Evolutionary conservation across 1,284 basidiomycete genomes (phyloP).

Genomic region (Cutaneotrichosporon cyanovorans): DNA sequence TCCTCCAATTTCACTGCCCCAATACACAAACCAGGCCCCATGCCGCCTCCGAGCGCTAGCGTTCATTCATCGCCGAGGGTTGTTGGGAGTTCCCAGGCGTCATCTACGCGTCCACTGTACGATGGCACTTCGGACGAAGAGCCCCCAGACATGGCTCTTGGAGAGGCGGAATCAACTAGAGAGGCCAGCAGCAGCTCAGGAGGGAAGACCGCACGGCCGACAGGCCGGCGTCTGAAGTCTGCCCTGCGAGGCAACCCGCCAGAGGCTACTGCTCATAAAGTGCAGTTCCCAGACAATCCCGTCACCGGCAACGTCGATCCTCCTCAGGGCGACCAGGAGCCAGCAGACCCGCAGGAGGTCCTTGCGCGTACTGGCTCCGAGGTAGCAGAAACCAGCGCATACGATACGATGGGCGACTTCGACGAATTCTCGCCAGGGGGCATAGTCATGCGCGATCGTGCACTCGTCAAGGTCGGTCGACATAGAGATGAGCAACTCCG

Average conservation of each 20-base stretch:
- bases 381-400: conserved; percentile 35
- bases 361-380: conserved; percentile 32
- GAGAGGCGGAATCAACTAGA: background rate
- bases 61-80: background rate
- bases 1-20: conserved; percentile 6
- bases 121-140: conserved; percentile 11
- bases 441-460: conserved; percentile 40
- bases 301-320: too few species aligned
- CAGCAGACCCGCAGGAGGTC: conserved; percentile 34
- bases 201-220: background rate
- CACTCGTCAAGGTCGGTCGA: conserved; percentile 40
- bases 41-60: conserved; percentile 2
- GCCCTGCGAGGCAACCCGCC: conserved; percentile 1
- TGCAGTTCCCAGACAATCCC: background rate
- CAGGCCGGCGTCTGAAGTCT: conserved; percentile 6
- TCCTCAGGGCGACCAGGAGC: conserved; percentile 23
- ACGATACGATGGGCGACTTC: conserved; percentile 17
- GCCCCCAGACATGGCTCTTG: background rate
- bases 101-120: conserved; percentile 2
- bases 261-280: background rate
- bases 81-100: background rate
- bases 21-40: background rate
- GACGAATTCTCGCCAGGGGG: conserved; percentile 24
- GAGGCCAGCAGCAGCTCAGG: background rate
- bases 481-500: conserved; percentile 28